Base-by-base conservation (phyloP, 1,139 yeast genomes). In the Candida buenavistaensis region DNA sequence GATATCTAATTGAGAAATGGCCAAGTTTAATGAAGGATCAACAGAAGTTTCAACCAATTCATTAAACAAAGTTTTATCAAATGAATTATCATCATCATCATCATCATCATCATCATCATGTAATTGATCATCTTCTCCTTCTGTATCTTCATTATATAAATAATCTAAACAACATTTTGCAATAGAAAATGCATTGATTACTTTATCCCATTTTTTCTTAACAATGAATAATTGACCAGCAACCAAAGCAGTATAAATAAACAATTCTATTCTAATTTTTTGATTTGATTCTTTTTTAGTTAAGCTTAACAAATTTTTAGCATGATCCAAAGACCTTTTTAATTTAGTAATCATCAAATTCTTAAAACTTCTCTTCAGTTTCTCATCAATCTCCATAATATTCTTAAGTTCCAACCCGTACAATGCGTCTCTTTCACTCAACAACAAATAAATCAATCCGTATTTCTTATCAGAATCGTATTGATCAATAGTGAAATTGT, bases 371-470 rank as follows among this genome's bases (percentile, higher is more conserved):
- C 75, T 60, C 0, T 74, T 59, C 16, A 47, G 53, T 28, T 63
- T 70, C 14, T 48, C 53, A 27, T 64, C 70, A 36, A 80, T 71
- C 45, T 81, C 89, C 46, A 80, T 57, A 36, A 72, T 58, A 14
- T 73, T 64, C 44, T 76, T 78, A 38, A 80, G 69, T 55, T 84
- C 90, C 56, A 78, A 69, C 1, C 90, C 84, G 48, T 75, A 78
- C 24, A 87, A 68, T 54, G 81, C 64, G 45, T 83, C 82, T 48
- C 92, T 70, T 55, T 87, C 95, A 1, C 83, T 79, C 8, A 73
- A 68, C 41, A 72, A 61, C 21, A 84, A 63, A 15, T 75, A 55
- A 14, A 84, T 56, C 25, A 57, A 47, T 10, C 79, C 86, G 49
- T 58, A 74, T 36, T 64, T 57, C 8, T 59, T 44, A 48, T 81